phyloP scores from a whole-genome alignment of 2,329 filamentous ascomycete species.

The Trichoderma arundinaceum region DNA sequence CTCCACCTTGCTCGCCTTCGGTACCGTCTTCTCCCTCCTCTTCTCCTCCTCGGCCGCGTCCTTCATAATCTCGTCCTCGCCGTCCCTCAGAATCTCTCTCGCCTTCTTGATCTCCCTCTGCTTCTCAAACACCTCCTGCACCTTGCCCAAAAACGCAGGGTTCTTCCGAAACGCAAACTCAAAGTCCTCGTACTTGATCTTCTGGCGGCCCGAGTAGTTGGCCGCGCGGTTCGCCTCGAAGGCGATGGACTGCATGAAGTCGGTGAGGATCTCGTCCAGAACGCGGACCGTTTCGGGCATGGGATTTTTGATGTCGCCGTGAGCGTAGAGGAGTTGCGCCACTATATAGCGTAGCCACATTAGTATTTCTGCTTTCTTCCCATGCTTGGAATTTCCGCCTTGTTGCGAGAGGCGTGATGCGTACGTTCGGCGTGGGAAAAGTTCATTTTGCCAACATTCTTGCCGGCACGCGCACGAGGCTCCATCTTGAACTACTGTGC shows the following conservation, averaged over 20 bases:
- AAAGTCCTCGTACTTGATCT: conserved; percentile 98
- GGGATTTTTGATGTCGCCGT: conserved; percentile 77
- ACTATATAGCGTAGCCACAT: conserved; percentile 53
- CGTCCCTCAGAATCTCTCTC: conserved; percentile 74
- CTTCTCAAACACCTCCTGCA: conserved; percentile 87
- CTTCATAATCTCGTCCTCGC: conserved; percentile 65
- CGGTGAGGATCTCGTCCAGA: conserved; percentile 93
- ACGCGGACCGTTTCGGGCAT: conserved; percentile 84
- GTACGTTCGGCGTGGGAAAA: conserved; percentile 74
- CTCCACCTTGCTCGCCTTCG: conserved; percentile 47
- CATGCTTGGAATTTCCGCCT: too few species aligned
- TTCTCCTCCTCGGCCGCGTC: conserved; percentile 55
- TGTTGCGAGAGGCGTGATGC: conserved; percentile 36
- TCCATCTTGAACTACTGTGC: conserved; percentile 61
- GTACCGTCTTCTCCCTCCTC: conserved; percentile 42
- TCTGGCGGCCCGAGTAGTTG: conserved; percentile 85
- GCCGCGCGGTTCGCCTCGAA: conserved; percentile 88
- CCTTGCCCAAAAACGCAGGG: conserved; percentile 82
- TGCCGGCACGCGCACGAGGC: conserved; percentile 75
- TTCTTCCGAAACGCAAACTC: conserved; percentile 91
- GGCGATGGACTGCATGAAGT: conserved; percentile 93
- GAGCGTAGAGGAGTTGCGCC: conserved; percentile 75
- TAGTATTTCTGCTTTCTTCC: neutral
- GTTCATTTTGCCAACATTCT: conserved; percentile 84
- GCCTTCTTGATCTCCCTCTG: conserved; percentile 85